Evolutionary conservation across 805 yeast species (phyloP).

Genomic region (Lachancea mirantina): DNA sequence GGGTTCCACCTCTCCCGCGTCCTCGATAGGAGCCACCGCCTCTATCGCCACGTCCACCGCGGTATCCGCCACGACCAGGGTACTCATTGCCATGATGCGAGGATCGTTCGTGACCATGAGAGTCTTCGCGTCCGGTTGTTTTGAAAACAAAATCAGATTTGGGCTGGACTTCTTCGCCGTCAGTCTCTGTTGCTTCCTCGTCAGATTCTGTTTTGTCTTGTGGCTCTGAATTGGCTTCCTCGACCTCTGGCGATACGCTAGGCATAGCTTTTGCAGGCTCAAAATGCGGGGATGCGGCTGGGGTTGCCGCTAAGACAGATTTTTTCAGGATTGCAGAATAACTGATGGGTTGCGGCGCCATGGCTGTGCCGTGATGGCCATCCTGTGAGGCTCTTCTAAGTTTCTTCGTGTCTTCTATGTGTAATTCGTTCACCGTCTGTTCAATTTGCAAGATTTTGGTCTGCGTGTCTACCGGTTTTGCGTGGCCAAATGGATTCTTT

Average conservation of each 20-base stretch:
- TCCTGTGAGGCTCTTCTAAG: slow-evolving; percentile 22
- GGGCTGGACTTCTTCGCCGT: slow-evolving; percentile 6
- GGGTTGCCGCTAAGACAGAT: slow-evolving; percentile 18
- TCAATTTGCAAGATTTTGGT: slow-evolving; percentile 60
- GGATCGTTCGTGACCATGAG: slow-evolving; percentile 1
- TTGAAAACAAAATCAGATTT: slow-evolving; percentile 14
- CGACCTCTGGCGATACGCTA: neutral
- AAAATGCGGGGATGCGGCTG: slow-evolving; percentile 1
- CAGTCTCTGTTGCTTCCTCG: slow-evolving; percentile 1
- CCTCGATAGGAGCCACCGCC: slow-evolving; percentile 12
- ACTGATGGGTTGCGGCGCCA: slow-evolving; percentile 16
- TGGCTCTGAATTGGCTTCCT: neutral
- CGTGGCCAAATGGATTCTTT: slow-evolving; percentile 72
- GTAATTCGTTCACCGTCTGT: slow-evolving; percentile 35
- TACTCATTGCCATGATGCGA: slow-evolving; percentile 4
- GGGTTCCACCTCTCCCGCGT: slow-evolving; percentile 19
- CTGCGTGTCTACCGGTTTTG: slow-evolving; percentile 76
- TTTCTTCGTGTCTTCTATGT: slow-evolving; percentile 39
- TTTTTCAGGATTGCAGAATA: slow-evolving; percentile 24
- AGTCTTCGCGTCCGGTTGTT: slow-evolving; percentile 9
- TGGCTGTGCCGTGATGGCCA: slow-evolving; percentile 7
- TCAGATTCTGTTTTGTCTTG: neutral
- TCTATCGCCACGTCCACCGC: slow-evolving; percentile 12
- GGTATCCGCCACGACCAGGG: slow-evolving; percentile 9
- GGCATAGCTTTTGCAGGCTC: slow-evolving; percentile 3